Conservation (phyloP, 495 filamentous ascomycete species). For the Ascobolus immersus region DNA sequence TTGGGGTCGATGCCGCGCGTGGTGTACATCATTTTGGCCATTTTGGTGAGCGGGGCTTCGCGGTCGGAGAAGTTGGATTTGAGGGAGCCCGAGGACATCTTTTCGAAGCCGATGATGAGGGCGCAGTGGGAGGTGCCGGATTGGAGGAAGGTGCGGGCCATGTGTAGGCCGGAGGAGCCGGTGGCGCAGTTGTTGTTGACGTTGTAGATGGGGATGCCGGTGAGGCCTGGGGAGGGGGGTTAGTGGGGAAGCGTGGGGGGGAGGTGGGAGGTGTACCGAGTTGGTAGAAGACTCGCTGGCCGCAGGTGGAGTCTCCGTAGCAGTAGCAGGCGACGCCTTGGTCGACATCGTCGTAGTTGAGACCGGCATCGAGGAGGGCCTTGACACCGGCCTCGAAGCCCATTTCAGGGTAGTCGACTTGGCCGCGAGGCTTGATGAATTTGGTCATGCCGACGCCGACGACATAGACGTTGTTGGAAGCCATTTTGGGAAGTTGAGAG, state of each 20-base stretch:
- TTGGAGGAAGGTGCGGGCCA: slow-evolving; percentile 61
- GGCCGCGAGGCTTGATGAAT: slow-evolving; percentile 92
- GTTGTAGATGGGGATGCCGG: slow-evolving; percentile 82
- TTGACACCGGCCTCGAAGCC: slow-evolving; percentile 91
- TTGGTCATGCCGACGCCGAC: slow-evolving; percentile 96
- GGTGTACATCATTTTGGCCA: slow-evolving; percentile 50
- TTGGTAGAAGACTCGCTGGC: slow-evolving; percentile 95
- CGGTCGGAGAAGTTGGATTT: slow-evolving; percentile 59
- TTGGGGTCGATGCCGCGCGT: slow-evolving; percentile 49
- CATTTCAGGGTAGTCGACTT: slow-evolving; percentile 69
- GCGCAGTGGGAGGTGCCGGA: slow-evolving; percentile 55
- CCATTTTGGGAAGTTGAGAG: background rate
- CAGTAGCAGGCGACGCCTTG: slow-evolving; percentile 93
- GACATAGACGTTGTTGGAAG: slow-evolving; percentile 43
- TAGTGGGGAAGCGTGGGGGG: background rate
- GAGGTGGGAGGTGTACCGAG: slow-evolving; percentile 33
- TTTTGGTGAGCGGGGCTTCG: slow-evolving; percentile 45
- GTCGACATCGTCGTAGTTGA: slow-evolving; percentile 92
- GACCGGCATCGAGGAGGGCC: slow-evolving; percentile 79
- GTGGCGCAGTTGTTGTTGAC: slow-evolving; percentile 98
- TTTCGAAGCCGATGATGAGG: slow-evolving; percentile 85
- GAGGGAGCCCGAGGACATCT: slow-evolving; percentile 82
- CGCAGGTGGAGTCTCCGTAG: slow-evolving; percentile 85
- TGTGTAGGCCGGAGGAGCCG: slow-evolving; percentile 61
- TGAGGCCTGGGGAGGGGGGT: slow-evolving; percentile 28